Evolutionary conservation across 23 red algal genomes (phyloP), one percentile per base, ranked within the genome.

Genomic region (Gracilaria vermiculophylla): DNA sequence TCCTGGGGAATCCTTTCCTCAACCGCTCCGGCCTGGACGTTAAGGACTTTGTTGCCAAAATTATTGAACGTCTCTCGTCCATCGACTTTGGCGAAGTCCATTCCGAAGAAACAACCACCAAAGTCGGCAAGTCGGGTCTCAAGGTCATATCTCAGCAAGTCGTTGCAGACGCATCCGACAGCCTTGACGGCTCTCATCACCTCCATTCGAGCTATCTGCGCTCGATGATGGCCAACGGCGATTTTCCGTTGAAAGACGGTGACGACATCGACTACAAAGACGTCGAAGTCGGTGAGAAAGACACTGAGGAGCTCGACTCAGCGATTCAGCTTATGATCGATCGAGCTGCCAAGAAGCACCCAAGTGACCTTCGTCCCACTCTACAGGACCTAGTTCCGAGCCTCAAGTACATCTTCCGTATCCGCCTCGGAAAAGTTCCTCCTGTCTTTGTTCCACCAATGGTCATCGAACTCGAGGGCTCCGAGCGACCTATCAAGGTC

Each of bases 181-280:
- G 62, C 16, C 40, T 75, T 19, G n/a, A 42, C 27, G 31, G 5
- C 12, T 47, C 43, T 47, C n/a, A 3, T 10, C 25, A 33, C 21
- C 28, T 8, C 27, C 25, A 0, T 80, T 39, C 57, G 76, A 19
- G 0, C 45, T 32, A 80, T 80, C 40, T n/a, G n/a, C n/a, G n/a
- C n/a, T n/a, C n/a, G n/a, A n/a, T n/a, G n/a, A 55, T 80, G 12
- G 9, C 47, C 42, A 80, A 80, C 24, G 47, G 76, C 13, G 52
- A 80, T 27, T 80, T 80, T 56, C 76, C 76, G 17, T 48, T 80
- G 40, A 80, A 56, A 37, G 76, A 80, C 57, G 76, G 76, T 17
- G 76, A 80, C 25, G 0, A 62, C 12, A 55, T 80, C 1, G 76
- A 80, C 23, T 80, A 80, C 0, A 80, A 80, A 23, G 76, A 80